Conservation (phyloP, 495 filamentous ascomycete species). For the Halenospora varia region DNA sequence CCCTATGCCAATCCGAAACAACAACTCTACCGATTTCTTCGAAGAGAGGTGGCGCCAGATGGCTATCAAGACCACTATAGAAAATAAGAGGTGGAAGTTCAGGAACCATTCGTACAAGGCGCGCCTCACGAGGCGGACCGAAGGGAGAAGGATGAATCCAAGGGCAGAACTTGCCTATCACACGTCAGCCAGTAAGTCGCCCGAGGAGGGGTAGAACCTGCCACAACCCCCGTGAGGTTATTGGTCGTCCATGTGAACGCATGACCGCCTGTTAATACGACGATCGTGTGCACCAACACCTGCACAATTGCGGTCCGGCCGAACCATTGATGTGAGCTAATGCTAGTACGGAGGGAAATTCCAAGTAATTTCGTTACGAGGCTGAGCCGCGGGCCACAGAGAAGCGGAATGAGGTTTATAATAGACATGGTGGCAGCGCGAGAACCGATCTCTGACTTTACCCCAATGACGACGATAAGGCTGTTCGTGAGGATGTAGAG, state of each 20-base stretch:
- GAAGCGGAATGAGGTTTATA: too few species aligned
- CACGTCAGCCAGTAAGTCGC: conserved; percentile 6
- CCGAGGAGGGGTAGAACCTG: conserved; percentile 2
- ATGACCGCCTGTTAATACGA: background rate
- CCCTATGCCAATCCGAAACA: conserved; percentile 10
- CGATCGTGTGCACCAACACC: conserved; percentile 19
- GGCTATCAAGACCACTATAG: conserved; percentile 4
- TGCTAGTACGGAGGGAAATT: too few species aligned
- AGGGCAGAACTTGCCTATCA: conserved; percentile 7
- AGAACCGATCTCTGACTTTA: conserved; percentile 7
- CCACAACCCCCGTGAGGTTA: conserved; percentile 15
- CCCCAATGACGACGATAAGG: conserved; percentile 11
- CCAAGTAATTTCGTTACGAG: too few species aligned
- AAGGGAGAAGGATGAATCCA: conserved; percentile 11
- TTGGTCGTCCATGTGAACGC: conserved; percentile 1
- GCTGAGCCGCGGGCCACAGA: too few species aligned
- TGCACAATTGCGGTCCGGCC: conserved; percentile 20
- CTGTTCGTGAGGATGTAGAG: conserved; percentile 16
- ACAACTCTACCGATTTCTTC: conserved; percentile 6
- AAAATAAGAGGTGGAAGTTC: too few species aligned
- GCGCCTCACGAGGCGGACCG: conserved; percentile 9
- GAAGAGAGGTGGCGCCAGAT: conserved; percentile 13
- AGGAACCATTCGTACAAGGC: too few species aligned
- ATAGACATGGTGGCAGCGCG: too few species aligned
- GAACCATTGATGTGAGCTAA: conserved; percentile 23